Base-by-base conservation (phyloP, 345 rosid genomes). In the Reutealis trisperma region DNA sequence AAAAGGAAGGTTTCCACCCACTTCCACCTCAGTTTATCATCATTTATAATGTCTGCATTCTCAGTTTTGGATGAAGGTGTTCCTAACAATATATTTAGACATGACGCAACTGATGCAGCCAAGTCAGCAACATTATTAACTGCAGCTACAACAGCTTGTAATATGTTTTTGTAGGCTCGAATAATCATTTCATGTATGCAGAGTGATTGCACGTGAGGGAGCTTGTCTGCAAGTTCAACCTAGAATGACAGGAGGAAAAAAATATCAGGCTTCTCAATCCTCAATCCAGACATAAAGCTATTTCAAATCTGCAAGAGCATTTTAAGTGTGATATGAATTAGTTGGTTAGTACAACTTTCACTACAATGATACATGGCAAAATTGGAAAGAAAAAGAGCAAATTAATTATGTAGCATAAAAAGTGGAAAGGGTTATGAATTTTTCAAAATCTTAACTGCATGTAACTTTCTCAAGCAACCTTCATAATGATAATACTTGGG, bases 191-290 rank as follows among this genome's bases (percentile, higher is more conserved):
- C 81, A 71, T 82, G 84, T 14, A 78, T 65, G 52, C 84, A 82
- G 49, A 82, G 84, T n/a, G 84, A 78, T 77, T 78, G 84, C 51
- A 82, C 84, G 32, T 82, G 84, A 62, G 84, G 84, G 8, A 82
- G 81, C 63, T 78, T 78, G 73, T 78, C 84, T 0, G 84, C 81
- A 64, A 82, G 80, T 58, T 82, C 84, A 65, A 82, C 84, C 84
- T 82, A 74, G 27, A 74, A 68, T 34, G 45, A 59, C 37, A 49
- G 18, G 64, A 63, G 34, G 67, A 52, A 6, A 70, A 54, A 42
- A 19, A 21, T 41, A 21, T 55, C 58, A 44, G 25, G 67, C 45
- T 45, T 47, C 21, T 30, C 3, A 75, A 37, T 52, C 47, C 57
- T 65, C 15, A 72, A 59, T 73, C 67, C 30, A 73, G 67, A 58